These are phyloP conservation scores for Fusarium abutilonis DNA, from an alignment of 2,329 filamentous ascomycete species.

Conservation along the genomic window DNA sequence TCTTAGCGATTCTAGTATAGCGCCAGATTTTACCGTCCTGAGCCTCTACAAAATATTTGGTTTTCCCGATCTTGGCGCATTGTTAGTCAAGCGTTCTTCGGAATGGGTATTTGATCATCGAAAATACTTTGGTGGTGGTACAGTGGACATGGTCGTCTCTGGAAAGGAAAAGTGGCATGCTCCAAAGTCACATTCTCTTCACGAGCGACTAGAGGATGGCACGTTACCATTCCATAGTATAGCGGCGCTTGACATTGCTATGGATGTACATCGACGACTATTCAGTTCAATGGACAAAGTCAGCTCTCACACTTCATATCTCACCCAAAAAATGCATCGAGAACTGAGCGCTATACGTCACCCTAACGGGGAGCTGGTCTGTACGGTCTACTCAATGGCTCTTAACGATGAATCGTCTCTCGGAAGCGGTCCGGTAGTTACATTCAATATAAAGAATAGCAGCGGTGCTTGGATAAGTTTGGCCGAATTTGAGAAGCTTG, in stretches of 20 bases:
- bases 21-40: conserved; percentile 86
- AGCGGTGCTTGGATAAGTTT: conserved; percentile 80
- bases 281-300: conserved; percentile 77
- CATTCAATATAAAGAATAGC: conserved; percentile 82
- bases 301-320: conserved; percentile 73
- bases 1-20: conserved; percentile 66
- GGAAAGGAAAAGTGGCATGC: conserved; percentile 85
- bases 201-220: conserved; percentile 89
- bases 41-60: conserved; percentile 99
- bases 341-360: conserved; percentile 72
- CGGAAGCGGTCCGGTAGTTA: conserved; percentile 76
- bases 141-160: conserved; percentile 87
- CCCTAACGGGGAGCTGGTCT: conserved; percentile 72
- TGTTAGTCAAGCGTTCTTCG: conserved; percentile 81
- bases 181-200: conserved; percentile 74
- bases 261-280: conserved; percentile 73
- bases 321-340: conserved; percentile 68
- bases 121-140: conserved; percentile 92
- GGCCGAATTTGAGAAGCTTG: conserved; percentile 87
- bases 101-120: conserved; percentile 71
- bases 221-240: conserved; percentile 93
- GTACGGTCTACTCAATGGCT: conserved; percentile 68
- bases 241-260: conserved; percentile 78
- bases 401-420: conserved; percentile 40
- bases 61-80: conserved; percentile 87